A percentile compares a stretch with the other conserved stretches of the same genome.
phyloP scores from a whole-genome alignment of 805 yeast species.

The Nakazawaea ambrosiae region DNA sequence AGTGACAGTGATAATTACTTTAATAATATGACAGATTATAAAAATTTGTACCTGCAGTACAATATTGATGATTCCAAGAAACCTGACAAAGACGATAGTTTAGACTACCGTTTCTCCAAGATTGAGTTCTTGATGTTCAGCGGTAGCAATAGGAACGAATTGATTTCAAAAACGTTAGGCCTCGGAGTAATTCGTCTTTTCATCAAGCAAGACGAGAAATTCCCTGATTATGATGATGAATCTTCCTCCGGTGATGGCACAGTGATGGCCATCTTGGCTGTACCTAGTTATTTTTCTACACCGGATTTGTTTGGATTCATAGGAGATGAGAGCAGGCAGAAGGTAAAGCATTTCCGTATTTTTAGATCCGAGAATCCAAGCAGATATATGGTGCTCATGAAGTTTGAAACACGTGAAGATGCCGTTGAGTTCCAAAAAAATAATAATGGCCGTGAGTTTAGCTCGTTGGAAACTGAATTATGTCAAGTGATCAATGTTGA shows the following conservation, averaged over 20 bases:
- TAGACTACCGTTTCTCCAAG: constrained; percentile 28
- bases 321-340: constrained; percentile 49
- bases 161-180: constrained; percentile 61
- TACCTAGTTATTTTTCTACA: constrained; percentile 82
- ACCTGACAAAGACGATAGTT: too few relatives aligned
- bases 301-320: constrained; percentile 78
- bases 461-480: constrained; percentile 81
- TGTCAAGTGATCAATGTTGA: constrained; percentile 75
- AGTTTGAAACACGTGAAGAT: constrained; percentile 48
- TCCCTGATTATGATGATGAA: constrained; percentile 15
- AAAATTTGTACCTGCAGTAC: too few relatives aligned
- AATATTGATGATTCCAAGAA: too few relatives aligned
- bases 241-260: constrained; percentile 45
- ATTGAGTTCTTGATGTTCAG: constrained; percentile 25
- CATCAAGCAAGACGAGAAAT: constrained; percentile 21
- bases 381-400: constrained; percentile 71
- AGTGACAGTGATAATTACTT: too few relatives aligned
- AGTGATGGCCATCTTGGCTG: constrained; percentile 73
- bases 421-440: constrained; percentile 61
- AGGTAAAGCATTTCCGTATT: constrained; percentile 66
- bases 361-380: constrained; percentile 58
- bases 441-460: constrained; percentile 70
- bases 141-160: constrained; percentile 10
- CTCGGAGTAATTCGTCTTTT: constrained; percentile 67
- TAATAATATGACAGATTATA: too few relatives aligned